phyloP scores from a whole-genome alignment of 2,329 filamentous ascomycete species.

The Purpureocillium takamizusanense region DNA sequence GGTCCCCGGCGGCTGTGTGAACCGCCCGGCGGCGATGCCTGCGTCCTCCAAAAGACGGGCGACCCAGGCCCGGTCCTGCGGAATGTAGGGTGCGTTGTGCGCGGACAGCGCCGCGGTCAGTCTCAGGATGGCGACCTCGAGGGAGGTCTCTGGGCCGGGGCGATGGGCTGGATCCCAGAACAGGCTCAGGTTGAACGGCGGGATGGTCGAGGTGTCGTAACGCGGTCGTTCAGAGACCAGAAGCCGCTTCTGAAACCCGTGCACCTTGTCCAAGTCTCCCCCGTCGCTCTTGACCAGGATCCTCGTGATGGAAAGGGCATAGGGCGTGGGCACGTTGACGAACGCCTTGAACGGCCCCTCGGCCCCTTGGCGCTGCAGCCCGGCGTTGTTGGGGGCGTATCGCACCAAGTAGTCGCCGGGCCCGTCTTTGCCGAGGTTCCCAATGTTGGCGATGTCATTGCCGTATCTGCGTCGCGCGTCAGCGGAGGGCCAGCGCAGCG shows the following conservation, averaged over 20 bases:
- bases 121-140: conserved; percentile 4
- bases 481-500: too few relatives aligned
- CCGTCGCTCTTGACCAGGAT: conserved; percentile 1
- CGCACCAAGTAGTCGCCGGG: conserved; percentile 4
- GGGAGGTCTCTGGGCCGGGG: conserved; percentile 1
- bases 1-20: conserved; percentile 2
- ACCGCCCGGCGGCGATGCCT: conserved; percentile 2
- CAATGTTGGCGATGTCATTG: conserved; percentile 19
- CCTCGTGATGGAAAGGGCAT: conserved; percentile 1
- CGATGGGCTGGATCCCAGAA: conserved; percentile 2
- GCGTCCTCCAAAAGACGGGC: conserved; percentile 2
- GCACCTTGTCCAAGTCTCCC: conserved; percentile 1
- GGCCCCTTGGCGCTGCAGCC: not conserved
- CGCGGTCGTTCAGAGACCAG: not conserved
- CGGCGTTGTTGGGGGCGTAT: conserved; percentile 3
- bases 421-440: conserved; percentile 5
- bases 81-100: conserved; percentile 2
- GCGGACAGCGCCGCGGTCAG: conserved; percentile 4
- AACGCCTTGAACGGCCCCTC: conserved; percentile 2
- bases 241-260: conserved; percentile 1
- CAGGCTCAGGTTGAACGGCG: conserved; percentile 3
- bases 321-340: conserved; percentile 3
- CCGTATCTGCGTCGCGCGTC: conserved; percentile 10
- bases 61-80: conserved; percentile 3
- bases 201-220: not conserved